Evolutionary conservation across 768 basidiomycete genomes (phyloP).

Genomic region (Leccinum broughii): DNA sequence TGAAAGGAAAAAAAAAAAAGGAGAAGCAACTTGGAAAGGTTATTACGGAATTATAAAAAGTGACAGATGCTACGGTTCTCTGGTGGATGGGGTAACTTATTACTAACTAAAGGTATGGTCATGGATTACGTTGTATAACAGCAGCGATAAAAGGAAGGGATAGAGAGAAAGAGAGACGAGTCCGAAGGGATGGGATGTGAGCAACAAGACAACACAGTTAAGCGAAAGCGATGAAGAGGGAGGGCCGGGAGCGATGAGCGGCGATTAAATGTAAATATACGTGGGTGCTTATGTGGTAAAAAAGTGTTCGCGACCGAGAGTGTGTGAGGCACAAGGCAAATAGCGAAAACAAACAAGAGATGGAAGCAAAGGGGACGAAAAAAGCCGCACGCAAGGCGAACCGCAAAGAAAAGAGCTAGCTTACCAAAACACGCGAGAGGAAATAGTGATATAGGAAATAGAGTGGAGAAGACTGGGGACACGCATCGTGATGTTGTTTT

Average conservation of each 20-base stretch:
- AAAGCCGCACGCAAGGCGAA: slow-evolving; percentile 3
- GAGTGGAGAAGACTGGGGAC: not conserved
- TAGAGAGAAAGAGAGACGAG: not conserved
- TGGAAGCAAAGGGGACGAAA: not conserved
- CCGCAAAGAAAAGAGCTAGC: not conserved
- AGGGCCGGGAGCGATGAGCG: slow-evolving; percentile 1
- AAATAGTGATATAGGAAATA: not conserved
- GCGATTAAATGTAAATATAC: slow-evolving; percentile 25
- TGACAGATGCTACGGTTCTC: not conserved
- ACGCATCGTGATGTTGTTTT: slow-evolving; percentile 26
- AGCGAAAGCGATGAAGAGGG: slow-evolving; percentile 14
- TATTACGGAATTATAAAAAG: not conserved
- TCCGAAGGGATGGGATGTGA: slow-evolving; percentile 1
- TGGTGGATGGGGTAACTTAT: not conserved
- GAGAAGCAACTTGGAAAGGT: not conserved
- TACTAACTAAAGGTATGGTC: not conserved
- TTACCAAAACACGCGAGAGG: not conserved
- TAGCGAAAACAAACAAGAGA: slow-evolving; percentile 1
- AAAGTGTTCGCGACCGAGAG: not conserved
- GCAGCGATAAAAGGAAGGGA: not conserved
- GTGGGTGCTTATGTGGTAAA: slow-evolving; percentile 12
- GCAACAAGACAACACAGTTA: slow-evolving; percentile 25
- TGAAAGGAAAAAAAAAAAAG: not conserved
- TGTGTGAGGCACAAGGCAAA: not conserved
- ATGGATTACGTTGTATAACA: not conserved